Evolutionary conservation across 805 yeast genomes (phyloP).

Genomic region (Candida andamanensis): DNA sequence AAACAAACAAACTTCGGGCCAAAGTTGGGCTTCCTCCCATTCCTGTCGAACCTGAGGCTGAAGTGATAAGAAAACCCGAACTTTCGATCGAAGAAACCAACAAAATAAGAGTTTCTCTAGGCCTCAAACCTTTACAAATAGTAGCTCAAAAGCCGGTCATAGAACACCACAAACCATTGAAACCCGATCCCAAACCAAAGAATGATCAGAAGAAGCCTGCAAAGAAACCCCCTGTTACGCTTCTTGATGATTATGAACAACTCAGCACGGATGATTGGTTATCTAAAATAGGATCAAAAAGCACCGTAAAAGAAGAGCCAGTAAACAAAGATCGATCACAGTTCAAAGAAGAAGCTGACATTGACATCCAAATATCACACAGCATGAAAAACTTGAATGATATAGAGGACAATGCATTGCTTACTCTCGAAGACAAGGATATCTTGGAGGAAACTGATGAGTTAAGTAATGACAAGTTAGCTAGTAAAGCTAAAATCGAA

Average conservation of each 20-base stretch:
- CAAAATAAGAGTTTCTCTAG: slow-evolving; percentile 44
- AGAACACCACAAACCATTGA: no score
- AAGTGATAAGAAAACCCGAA: slow-evolving; percentile 10
- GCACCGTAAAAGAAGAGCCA: background rate
- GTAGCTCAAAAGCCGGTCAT: slow-evolving; percentile 1
- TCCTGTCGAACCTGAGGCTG: slow-evolving; percentile 8
- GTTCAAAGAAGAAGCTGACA: background rate
- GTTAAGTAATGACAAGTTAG: slow-evolving; percentile 36
- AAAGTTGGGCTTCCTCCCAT: slow-evolving; percentile 38
- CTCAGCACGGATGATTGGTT: slow-evolving; percentile 39
- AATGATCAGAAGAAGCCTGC: slow-evolving; percentile 9
- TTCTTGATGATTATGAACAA: slow-evolving; percentile 22
- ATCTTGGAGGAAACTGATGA: slow-evolving; percentile 28
- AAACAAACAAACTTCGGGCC: slow-evolving; percentile 38
- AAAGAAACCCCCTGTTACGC: slow-evolving; percentile 14
- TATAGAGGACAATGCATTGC: slow-evolving; percentile 39
- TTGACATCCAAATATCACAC: slow-evolving; percentile 40
- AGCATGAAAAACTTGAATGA: slow-evolving; percentile 32
- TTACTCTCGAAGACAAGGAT: slow-evolving; percentile 54
- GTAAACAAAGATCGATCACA: background rate
- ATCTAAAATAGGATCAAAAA: slow-evolving; percentile 19
- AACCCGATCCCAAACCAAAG: background rate
- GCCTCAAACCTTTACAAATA: slow-evolving; percentile 46
- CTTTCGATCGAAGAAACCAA: slow-evolving; percentile 53
- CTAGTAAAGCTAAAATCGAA: slow-evolving; percentile 14